Evolutionary conservation across 2,329 filamentous ascomycete genomes (phyloP).

Genomic region (Cladosporium sp.): DNA sequence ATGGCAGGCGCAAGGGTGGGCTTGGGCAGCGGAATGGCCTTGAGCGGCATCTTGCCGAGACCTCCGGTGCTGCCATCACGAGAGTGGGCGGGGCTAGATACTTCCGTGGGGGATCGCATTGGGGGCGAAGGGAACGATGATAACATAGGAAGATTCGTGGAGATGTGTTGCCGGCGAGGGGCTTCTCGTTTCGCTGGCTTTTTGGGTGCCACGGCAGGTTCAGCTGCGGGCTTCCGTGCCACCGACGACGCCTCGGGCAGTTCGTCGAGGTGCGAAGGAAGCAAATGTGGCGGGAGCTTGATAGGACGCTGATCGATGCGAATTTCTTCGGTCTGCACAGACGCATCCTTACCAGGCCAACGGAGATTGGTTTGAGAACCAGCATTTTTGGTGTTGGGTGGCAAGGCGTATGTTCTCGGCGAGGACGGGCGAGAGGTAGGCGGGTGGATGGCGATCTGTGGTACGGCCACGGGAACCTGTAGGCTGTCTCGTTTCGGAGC

Average conservation of each 20-base stretch:
- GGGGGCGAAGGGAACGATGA: constrained; percentile 20
- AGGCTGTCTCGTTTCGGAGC: constrained; percentile 25
- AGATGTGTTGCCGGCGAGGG: constrained; percentile 16
- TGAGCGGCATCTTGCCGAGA: constrained; percentile 24
- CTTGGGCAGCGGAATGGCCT: constrained; percentile 27
- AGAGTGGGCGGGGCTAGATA: constrained; percentile 18
- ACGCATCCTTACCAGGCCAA: constrained; percentile 46
- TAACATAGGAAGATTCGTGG: constrained; percentile 16
- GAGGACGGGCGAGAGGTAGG: constrained; percentile 78
- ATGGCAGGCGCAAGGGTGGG: constrained; percentile 25
- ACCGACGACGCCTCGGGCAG: constrained; percentile 13
- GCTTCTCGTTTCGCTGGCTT: constrained; percentile 6
- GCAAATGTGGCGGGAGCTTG: constrained; percentile 68
- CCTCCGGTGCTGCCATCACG: constrained; percentile 21
- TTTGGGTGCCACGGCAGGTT: neutral
- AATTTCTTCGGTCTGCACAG: constrained; percentile 86
- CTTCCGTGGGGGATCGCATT: constrained; percentile 19
- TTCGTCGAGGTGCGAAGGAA: constrained; percentile 57
- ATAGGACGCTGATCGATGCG: constrained; percentile 71
- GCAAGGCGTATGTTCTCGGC: constrained; percentile 69
- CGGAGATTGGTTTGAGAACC: constrained; percentile 68
- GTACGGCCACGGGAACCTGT: constrained; percentile 35
- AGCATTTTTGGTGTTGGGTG: constrained; percentile 72
- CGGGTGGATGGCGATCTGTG: constrained; percentile 86
- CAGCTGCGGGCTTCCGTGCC: constrained; percentile 1